Conservation (phyloP, 2,329 filamentous ascomycete species). For the Pseudonectria foliicola region DNA sequence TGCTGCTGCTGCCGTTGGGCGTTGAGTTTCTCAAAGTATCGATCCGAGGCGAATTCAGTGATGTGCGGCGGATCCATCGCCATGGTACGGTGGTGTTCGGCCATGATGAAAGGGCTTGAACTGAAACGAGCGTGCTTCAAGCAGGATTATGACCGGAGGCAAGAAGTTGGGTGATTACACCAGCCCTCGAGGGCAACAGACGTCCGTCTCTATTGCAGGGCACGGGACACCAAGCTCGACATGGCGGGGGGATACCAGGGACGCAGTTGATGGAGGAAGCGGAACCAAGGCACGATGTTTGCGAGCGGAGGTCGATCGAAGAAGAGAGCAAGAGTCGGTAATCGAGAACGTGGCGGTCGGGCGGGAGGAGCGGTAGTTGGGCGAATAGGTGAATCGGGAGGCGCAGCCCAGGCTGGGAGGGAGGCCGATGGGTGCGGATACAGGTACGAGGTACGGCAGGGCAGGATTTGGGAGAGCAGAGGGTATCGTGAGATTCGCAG, state of each 20-base stretch:
- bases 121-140: conserved; percentile 16
- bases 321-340: not conserved
- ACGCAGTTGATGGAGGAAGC: conserved; percentile 8
- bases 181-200: conserved; percentile 20
- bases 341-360: conserved; percentile 4
- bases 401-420: conserved; percentile 4
- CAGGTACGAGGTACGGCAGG: conserved; percentile 13
- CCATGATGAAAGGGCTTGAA: conserved; percentile 21
- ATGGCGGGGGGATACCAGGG: conserved; percentile 19
- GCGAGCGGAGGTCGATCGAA: not conserved
- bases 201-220: conserved; percentile 29
- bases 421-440: conserved; percentile 7
- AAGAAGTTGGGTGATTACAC: conserved; percentile 17
- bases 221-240: conserved; percentile 21
- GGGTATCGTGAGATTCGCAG: conserved; percentile 8
- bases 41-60: conserved; percentile 60
- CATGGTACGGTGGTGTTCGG: conserved; percentile 24
- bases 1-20: conserved; percentile 39
- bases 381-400: not conserved
- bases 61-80: conserved; percentile 56
- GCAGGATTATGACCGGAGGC: conserved; percentile 5
- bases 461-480: no score
- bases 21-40: conserved; percentile 56
- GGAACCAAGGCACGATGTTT: not conserved
- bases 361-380: conserved; percentile 2